These are phyloP conservation scores for Mycotypha africana DNA, from an alignment of 371 early-diverging fungal species.

Conservation along the genomic window DNA sequence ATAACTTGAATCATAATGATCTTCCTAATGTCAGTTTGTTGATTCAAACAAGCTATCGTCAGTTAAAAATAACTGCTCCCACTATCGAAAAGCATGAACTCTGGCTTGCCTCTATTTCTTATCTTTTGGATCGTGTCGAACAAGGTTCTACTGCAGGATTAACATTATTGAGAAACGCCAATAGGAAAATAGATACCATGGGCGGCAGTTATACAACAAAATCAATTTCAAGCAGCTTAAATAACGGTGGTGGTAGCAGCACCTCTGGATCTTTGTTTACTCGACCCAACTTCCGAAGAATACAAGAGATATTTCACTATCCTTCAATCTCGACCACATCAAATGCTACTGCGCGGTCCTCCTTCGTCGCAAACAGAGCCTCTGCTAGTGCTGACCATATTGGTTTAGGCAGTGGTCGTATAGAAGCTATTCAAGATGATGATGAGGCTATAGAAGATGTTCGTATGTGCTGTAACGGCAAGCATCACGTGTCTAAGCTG, in stretches of 20 bases:
- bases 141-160: not conserved
- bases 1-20: slow-evolving; percentile 24
- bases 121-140: slow-evolving; percentile 20
- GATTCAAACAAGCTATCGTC: slow-evolving; percentile 59
- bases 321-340: slow-evolving; percentile 2
- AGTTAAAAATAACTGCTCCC: slow-evolving; percentile 67
- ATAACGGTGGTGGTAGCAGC: too few relatives aligned
- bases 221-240: slow-evolving; percentile 15
- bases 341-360: too few relatives aligned
- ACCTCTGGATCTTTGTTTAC: slow-evolving; percentile 13
- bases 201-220: not conserved
- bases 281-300: slow-evolving; percentile 28
- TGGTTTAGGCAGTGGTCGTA: too few relatives aligned
- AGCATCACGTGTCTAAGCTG: slow-evolving; percentile 44
- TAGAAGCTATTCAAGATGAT: slow-evolving; percentile 10
- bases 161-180: too few relatives aligned
- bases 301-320: slow-evolving; percentile 23
- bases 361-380: too few relatives aligned
- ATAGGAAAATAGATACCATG: too few relatives aligned
- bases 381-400: slow-evolving; percentile 5
- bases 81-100: slow-evolving; percentile 59
- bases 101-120: slow-evolving; percentile 50
- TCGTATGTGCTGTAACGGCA: slow-evolving; percentile 51
- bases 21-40: slow-evolving; percentile 56
- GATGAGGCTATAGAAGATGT: slow-evolving; percentile 48